Percentiles rank a stretch among this genome's conserved stretches.
Conservation (phyloP, 208 protist genomes). For the Trypanosoma melophagium region DNA sequence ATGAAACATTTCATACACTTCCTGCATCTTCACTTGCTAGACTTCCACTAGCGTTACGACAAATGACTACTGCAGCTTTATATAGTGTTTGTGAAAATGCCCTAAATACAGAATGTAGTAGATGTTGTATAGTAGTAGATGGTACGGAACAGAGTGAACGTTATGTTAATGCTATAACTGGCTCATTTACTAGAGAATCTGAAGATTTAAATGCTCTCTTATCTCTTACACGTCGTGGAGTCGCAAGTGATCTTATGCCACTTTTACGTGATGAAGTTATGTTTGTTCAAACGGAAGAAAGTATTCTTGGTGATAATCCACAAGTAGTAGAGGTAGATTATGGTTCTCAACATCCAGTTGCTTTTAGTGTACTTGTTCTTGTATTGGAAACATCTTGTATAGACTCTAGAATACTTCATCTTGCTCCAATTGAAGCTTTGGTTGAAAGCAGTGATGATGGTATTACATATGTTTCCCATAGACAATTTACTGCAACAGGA, state of each 20-base stretch:
- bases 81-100: slow-evolving; percentile 12
- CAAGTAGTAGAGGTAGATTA: slow-evolving; percentile 25
- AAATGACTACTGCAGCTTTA: slow-evolving; percentile 30
- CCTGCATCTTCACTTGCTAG: slow-evolving; percentile 8
- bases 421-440: slow-evolving; percentile 39
- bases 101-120: slow-evolving; percentile 18
- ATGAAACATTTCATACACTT: slow-evolving; percentile 1
- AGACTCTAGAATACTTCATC: slow-evolving; percentile 37
- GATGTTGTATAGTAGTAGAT: slow-evolving; percentile 14
- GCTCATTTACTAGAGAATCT: slow-evolving; percentile 9
- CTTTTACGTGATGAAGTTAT: slow-evolving; percentile 29
- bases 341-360: slow-evolving; percentile 11
- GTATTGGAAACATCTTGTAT: slow-evolving; percentile 53
- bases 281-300: slow-evolving; percentile 30
- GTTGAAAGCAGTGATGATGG: slow-evolving; percentile 68
- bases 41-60: slow-evolving; percentile 25
- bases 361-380: slow-evolving; percentile 53
- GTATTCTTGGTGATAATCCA: slow-evolving; percentile 12
- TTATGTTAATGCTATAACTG: slow-evolving; percentile 12
- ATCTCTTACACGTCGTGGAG: slow-evolving; percentile 3
- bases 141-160: not conserved
- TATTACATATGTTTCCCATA: slow-evolving; percentile 28
- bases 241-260: not conserved
- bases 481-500: slow-evolving; percentile 14
- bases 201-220: slow-evolving; percentile 10